Evolutionary conservation across 345 rosid species (phyloP).

Genomic region (Sisymbrium altissimum): DNA sequence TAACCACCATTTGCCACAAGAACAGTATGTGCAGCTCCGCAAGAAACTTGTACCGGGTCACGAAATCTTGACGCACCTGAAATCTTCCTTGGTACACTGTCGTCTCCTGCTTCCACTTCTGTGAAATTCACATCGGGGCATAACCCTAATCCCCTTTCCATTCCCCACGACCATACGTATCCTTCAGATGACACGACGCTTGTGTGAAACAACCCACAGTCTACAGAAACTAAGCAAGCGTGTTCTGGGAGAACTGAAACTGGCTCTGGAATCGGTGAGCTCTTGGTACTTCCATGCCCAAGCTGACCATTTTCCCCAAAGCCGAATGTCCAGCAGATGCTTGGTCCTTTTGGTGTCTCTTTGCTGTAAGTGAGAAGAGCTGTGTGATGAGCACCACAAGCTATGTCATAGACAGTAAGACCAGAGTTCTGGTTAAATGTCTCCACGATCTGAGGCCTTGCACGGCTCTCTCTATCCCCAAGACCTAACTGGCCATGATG

Average conservation of each 20-base stretch:
- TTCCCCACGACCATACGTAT: slow-evolving; percentile 92
- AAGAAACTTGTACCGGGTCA: slow-evolving; percentile 60
- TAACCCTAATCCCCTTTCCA: slow-evolving; percentile 87
- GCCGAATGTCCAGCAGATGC: slow-evolving; percentile 85
- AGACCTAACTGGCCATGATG: slow-evolving; percentile 78
- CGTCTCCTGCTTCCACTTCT: slow-evolving; percentile 75
- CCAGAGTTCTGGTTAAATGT: slow-evolving; percentile 46
- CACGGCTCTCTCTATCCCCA: slow-evolving; percentile 62
- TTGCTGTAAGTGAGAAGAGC: slow-evolving; percentile 64
- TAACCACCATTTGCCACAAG: slow-evolving; percentile 68
- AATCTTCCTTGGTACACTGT: slow-evolving; percentile 49
- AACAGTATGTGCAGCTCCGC: slow-evolving; percentile 94
- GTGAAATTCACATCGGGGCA: slow-evolving; percentile 72
- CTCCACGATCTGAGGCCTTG: slow-evolving; percentile 56
- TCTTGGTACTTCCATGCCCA: slow-evolving; percentile 77
- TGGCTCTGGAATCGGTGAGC: slow-evolving; percentile 55
- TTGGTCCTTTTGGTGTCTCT: slow-evolving; percentile 47
- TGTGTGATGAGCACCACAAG: slow-evolving; percentile 90
- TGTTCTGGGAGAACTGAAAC: slow-evolving; percentile 58
- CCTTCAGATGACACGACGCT: slow-evolving; percentile 82
- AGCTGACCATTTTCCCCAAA: slow-evolving; percentile 90
- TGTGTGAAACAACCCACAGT: slow-evolving; percentile 90
- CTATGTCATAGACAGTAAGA: slow-evolving; percentile 62
- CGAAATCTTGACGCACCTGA: slow-evolving; percentile 49
- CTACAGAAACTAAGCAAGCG: slow-evolving; percentile 58